phyloP scores from a whole-genome alignment of 1,284 basidiomycete species.

The Ceratobasidium sp. region DNA sequence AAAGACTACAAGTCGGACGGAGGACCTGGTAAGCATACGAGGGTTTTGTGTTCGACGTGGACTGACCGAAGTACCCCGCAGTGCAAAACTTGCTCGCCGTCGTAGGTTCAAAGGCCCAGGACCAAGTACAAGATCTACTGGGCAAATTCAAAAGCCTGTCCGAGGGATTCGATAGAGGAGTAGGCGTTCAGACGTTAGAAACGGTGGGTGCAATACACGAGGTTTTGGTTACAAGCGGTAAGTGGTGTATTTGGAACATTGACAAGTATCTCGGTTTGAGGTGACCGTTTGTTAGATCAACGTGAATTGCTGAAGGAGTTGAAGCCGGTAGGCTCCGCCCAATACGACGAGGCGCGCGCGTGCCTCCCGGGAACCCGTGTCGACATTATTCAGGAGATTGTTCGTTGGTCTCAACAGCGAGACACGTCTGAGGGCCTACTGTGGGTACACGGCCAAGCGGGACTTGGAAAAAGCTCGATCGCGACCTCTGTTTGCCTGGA shows the following conservation, averaged over 20 bases:
- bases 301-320: background rate
- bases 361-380: slow-evolving; percentile 5
- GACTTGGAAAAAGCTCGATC: slow-evolving; percentile 13
- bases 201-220: too few species aligned
- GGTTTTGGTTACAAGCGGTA: too few species aligned
- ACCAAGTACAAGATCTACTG: background rate
- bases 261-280: too few species aligned
- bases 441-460: slow-evolving; percentile 9
- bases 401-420: background rate
- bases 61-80: too few species aligned
- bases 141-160: background rate
- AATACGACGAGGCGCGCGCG: background rate
- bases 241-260: too few species aligned
- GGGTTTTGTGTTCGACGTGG: background rate
- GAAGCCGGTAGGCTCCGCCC: background rate
- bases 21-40: too few species aligned
- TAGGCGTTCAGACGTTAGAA: too few species aligned
- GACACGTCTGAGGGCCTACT: background rate
- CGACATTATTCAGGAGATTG: background rate
- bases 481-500: background rate
- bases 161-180: background rate
- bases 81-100: background rate
- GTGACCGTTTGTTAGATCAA: too few species aligned
- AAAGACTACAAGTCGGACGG: too few species aligned
- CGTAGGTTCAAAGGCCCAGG: background rate